Evolutionary conservation across 495 filamentous ascomycete genomes (phyloP), one percentile per base, ranked within the genome.

Genomic region (Penicillium riverlandense): DNA sequence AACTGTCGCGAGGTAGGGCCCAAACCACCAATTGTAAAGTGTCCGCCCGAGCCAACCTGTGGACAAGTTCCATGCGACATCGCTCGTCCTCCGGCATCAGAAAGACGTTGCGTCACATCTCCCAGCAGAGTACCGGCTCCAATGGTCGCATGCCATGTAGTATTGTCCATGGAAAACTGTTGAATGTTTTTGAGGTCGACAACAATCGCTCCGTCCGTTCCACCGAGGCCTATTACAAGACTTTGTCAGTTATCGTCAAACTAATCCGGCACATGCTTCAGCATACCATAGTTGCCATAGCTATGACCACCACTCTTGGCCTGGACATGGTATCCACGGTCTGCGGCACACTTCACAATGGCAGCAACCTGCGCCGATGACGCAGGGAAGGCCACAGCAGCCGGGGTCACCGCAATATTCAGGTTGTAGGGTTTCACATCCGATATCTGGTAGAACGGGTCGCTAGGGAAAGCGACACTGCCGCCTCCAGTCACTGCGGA

Each of bases 221-320:
- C 68, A 22, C 70, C 71, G 7, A 78, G 54, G n/a, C 76, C 73
- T 50, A 47, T 38, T 35, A 11, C 29, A 0, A 31, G 57, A 76
- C 64, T 6, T 63, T 55, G 15, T 80, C 80, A 16, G 82, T 11
- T 1, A n/a, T 33, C 7, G 35, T 35, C 34, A 29, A 11, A 8
- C 8, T 27, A 6, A 45, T 11, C 16, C 8, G 4, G 22, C 11
- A 13, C 15, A n/a, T 4, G 34, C 12, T 16, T 11, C 27, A 31
- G 11, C 31, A 50, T 50, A 53, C 54, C 54, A 52, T 72, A 76
- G 1, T 74, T 77, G 7, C 72, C 78, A 61, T 83, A 86, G 8
- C 79, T 84, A 55, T 88, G 85, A 5, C 85, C 85, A 12, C 85
- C 85, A 29, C 77, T 78, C 51, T 76, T 82, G 5, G 85, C 69